Percentiles rank a stretch among this genome's conserved stretches.
Evolutionary conservation across 2,329 filamentous ascomycete genomes (phyloP).

Genomic region (Dichotomopilus funicola): DNA sequence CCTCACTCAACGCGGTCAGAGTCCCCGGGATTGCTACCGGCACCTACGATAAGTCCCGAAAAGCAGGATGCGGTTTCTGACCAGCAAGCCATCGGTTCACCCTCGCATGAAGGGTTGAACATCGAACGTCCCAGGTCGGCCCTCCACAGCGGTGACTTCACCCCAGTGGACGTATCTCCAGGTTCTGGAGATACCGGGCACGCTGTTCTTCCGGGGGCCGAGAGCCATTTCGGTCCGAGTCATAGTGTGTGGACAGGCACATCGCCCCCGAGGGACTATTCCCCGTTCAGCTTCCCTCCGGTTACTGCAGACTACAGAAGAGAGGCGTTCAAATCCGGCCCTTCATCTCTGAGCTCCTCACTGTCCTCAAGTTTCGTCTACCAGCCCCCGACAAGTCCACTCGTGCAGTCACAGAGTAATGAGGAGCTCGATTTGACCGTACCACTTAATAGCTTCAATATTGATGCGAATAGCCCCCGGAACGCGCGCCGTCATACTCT

Average conservation of each 20-base stretch:
- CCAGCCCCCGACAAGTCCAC: slow-evolving; percentile 82
- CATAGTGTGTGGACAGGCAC: slow-evolving; percentile 44
- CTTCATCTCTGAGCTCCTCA: slow-evolving; percentile 63
- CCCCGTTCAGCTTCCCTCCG: slow-evolving; percentile 39
- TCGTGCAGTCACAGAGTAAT: slow-evolving; percentile 83
- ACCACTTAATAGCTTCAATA: slow-evolving; percentile 45
- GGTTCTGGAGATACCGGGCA: slow-evolving; percentile 20
- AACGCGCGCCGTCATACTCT: slow-evolving; percentile 63
- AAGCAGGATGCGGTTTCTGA: slow-evolving; percentile 29
- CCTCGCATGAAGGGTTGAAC: slow-evolving; percentile 49
- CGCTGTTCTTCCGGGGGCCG: slow-evolving; percentile 4
- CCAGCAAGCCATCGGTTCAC: slow-evolving; percentile 34
- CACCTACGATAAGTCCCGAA: slow-evolving; percentile 44
- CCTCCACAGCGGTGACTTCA: slow-evolving; percentile 62
- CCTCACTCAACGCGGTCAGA: slow-evolving; percentile 31
- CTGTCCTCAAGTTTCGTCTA: slow-evolving; percentile 75
- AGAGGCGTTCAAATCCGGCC: slow-evolving; percentile 36
- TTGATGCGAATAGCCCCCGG: slow-evolving; percentile 33
- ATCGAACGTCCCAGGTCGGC: slow-evolving; percentile 80
- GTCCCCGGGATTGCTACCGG: slow-evolving; percentile 38
- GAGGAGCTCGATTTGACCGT: slow-evolving; percentile 63
- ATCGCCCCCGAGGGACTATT: slow-evolving; percentile 49
- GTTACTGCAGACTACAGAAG: slow-evolving; percentile 28
- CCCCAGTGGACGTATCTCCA: slow-evolving; percentile 34
- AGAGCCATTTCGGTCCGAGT: slow-evolving; percentile 13